Evolutionary conservation across 495 filamentous ascomycete species (phyloP), one percentile per base, ranked within the genome.

Genomic region (Penicillium roqueforti): DNA sequence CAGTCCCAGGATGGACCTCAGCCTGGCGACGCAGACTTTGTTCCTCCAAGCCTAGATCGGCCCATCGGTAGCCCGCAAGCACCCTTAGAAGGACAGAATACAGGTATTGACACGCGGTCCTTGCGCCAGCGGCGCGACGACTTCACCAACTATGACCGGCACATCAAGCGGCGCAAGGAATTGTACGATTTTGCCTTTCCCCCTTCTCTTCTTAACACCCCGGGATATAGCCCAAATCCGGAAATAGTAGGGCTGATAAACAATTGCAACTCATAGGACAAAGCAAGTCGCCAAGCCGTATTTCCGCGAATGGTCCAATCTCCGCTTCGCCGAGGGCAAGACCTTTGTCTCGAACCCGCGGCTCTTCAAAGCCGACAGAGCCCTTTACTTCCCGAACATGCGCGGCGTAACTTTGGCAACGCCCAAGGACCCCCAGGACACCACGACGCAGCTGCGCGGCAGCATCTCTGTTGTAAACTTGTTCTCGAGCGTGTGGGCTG

Each of bases 321-420:
- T 97, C 74, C 79, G 83, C 4, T 81, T 87, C 63, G 80, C 87
- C 71, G 80, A 89, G 56, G 93, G 93, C 61, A 97, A 97, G 69
- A 87, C 87, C 29, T 97, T 96, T 73, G 63, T 87, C 16, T 84
- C 92, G 7, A 90, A 90, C 32, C 79, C 84, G 3, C 77, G 82
- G 5, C 75, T 90, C 29, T 96, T 97, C 77, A 83, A 82, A 46
- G 72, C 74, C 50, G 87, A 90, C 28, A 77, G 81, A 9, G 83
- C 92, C 13, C 83, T 96, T 28, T 96, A 86, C 75, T 97, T 99
- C 78, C 95, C 93, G 25, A 99, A 99, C 70, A 72, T 99, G 38
- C 72, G 77, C 60, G 93, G 93, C 4, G 76, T 76, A 36, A 96
- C 93, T 4, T 76, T 97, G 8, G 72, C 75, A 8, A 72, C 73